phyloP scores from a whole-genome alignment of 2,329 filamentous ascomycete species.

The Phaeoacremonium minimum region DNA sequence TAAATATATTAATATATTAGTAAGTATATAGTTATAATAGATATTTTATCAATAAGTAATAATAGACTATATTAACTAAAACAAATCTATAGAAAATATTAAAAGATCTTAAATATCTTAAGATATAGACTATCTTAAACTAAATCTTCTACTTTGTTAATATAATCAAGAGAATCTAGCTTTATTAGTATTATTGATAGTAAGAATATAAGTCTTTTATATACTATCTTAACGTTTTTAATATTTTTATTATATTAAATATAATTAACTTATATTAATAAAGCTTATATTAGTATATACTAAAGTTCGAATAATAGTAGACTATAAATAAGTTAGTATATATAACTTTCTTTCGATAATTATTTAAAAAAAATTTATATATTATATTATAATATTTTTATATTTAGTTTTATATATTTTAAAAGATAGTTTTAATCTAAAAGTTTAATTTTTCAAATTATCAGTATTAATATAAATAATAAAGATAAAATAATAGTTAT shows the following conservation, averaged over 20 bases:
- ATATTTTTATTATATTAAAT: too few relatives aligned
- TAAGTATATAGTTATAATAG: constrained; percentile 1
- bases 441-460: constrained; percentile 2
- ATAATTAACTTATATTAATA: too few relatives aligned
- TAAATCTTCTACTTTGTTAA: not conserved
- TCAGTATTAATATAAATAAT: not conserved
- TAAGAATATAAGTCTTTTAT: not conserved
- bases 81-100: not conserved
- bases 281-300: too few relatives aligned
- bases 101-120: constrained; percentile 1
- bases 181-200: not conserved
- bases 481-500: not conserved
- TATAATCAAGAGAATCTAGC: not conserved
- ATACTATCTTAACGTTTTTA: constrained; percentile 1
- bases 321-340: too few relatives aligned
- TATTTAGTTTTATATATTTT: not conserved
- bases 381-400: not conserved
- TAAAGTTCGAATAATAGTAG: too few relatives aligned
- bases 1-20: constrained; percentile 1
- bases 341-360: too few relatives aligned
- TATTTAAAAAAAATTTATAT: not conserved
- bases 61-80: not conserved
- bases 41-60: not conserved
- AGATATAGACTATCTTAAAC: not conserved
- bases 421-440: not conserved